A percentile compares a stretch with the other conserved stretches of the same genome.
These are phyloP conservation scores for Xylariaceae sp. DNA, from an alignment of 2,329 filamentous ascomycete species.

Conservation along the genomic window DNA sequence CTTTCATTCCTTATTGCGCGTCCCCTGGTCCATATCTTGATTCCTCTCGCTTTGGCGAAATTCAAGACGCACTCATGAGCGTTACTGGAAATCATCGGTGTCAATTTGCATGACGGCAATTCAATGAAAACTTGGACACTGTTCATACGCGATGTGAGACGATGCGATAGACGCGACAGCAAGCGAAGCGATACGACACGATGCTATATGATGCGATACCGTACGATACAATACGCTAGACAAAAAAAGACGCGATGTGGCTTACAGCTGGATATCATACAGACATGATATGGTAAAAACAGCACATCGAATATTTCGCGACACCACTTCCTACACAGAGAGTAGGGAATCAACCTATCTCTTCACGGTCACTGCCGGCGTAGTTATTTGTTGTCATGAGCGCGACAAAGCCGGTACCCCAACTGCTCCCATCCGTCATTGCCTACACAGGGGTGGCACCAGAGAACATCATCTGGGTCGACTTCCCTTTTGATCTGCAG, in stretches of 20 bases:
- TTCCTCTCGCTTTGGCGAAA: not conserved
- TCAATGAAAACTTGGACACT: not conserved
- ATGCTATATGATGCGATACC: too few species aligned
- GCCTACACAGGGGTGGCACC: conserved; percentile 45
- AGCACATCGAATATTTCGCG: too few species aligned
- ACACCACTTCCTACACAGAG: too few species aligned
- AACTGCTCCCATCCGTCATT: conserved; percentile 38
- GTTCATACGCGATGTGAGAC: not conserved
- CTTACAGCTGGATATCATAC: too few species aligned
- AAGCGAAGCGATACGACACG: too few species aligned
- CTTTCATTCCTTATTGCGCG: too few species aligned
- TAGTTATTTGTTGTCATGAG: not conserved
- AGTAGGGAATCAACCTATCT: not conserved
- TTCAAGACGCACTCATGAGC: not conserved
- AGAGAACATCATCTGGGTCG: conserved; percentile 46
- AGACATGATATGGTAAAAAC: too few species aligned
- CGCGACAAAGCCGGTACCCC: conserved; percentile 23
- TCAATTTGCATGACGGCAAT: not conserved
- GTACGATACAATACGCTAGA: too few species aligned
- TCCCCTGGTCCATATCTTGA: not conserved
- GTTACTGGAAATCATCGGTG: not conserved
- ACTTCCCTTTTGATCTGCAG: conserved; percentile 40
- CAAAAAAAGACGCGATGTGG: too few species aligned
- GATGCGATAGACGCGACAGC: not conserved
- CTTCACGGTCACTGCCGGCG: not conserved